Conservation (phyloP, 1,284 basidiomycete species). For the Sanghuangporus weigelae region DNA sequence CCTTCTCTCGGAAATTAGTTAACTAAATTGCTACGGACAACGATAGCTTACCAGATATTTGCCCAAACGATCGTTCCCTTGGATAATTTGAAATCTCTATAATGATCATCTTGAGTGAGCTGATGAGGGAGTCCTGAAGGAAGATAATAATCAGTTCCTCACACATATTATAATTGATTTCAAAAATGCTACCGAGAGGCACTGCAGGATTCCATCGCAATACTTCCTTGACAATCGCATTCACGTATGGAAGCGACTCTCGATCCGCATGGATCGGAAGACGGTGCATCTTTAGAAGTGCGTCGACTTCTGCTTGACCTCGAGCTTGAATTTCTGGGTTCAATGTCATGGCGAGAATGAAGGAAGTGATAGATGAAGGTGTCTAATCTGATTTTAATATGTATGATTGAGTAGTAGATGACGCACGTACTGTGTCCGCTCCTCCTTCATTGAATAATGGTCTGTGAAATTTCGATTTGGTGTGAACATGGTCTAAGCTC, state of each 20-base stretch:
- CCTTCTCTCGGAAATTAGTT: slow-evolving; percentile 9
- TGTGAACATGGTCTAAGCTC: background rate
- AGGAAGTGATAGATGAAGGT: slow-evolving; percentile 20
- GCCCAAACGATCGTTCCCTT: slow-evolving; percentile 30
- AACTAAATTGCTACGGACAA: background rate
- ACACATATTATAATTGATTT: background rate
- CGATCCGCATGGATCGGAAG: slow-evolving; percentile 31
- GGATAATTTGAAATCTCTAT: slow-evolving; percentile 23
- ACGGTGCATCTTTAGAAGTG: slow-evolving; percentile 26
- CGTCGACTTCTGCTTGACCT: slow-evolving; percentile 31
- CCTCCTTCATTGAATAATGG: slow-evolving; percentile 21
- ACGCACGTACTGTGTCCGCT: slow-evolving; percentile 28
- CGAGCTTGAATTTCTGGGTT: slow-evolving; percentile 21
- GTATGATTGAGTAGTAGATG: background rate
- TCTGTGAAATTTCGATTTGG: background rate
- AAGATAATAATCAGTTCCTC: background rate
- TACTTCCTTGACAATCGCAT: slow-evolving; percentile 27
- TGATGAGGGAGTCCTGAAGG: slow-evolving; percentile 25
- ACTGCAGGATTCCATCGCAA: slow-evolving; percentile 23
- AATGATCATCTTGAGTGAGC: slow-evolving; percentile 27
- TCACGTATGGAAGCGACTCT: slow-evolving; percentile 29
- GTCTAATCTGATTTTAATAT: slow-evolving; percentile 1
- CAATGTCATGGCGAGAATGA: slow-evolving; percentile 21
- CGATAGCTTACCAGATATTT: slow-evolving; percentile 29
- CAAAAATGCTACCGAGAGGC: background rate